These are phyloP conservation scores for Clohesyomyces aquaticus DNA, from an alignment of 495 filamentous ascomycete genomes.

Conservation along the genomic window DNA sequence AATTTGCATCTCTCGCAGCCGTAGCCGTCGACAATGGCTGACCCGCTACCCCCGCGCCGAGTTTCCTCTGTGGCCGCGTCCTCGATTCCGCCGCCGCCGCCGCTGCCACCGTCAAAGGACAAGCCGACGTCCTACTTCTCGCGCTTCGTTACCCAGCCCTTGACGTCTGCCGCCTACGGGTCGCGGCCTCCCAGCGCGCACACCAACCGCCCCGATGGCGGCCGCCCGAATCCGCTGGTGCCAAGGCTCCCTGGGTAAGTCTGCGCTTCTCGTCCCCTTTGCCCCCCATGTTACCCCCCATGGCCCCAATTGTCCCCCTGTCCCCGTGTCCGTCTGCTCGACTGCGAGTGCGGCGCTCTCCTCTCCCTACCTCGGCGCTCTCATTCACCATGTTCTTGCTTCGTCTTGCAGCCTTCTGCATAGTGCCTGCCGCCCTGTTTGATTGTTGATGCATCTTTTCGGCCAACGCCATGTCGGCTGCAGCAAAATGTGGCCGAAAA, in stretches of 20 bases:
- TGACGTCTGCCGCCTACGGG: slow-evolving; percentile 53
- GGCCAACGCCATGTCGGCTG: neutral
- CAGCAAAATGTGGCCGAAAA: neutral
- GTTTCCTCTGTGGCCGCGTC: slow-evolving; percentile 41
- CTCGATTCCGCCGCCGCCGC: slow-evolving; percentile 54
- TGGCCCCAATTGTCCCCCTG: neutral
- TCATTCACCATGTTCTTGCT: neutral
- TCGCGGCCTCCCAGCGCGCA: slow-evolving; percentile 61
- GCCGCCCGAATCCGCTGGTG: slow-evolving; percentile 38
- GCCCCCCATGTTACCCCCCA: neutral
- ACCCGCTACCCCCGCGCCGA: slow-evolving; percentile 49
- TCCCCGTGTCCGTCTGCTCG: too few species aligned
- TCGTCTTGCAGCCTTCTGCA: neutral
- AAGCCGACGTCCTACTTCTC: slow-evolving; percentile 54
- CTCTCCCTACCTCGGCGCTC: neutral
- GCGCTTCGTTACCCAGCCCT: slow-evolving; percentile 59
- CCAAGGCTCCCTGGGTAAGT: slow-evolving; percentile 36
- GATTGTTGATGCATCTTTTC: neutral
- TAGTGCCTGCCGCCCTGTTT: neutral
- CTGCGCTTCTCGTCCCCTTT: neutral
- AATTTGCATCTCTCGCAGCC: too few species aligned
- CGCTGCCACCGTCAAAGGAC: slow-evolving; percentile 53
- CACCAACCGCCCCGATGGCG: slow-evolving; percentile 35
- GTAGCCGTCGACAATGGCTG: slow-evolving; percentile 41
- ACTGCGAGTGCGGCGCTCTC: neutral